Evolutionary conservation across 148 eudicot species (phyloP), one percentile per base, ranked within the genome.

Genomic region (Fallopia convolvulus): DNA sequence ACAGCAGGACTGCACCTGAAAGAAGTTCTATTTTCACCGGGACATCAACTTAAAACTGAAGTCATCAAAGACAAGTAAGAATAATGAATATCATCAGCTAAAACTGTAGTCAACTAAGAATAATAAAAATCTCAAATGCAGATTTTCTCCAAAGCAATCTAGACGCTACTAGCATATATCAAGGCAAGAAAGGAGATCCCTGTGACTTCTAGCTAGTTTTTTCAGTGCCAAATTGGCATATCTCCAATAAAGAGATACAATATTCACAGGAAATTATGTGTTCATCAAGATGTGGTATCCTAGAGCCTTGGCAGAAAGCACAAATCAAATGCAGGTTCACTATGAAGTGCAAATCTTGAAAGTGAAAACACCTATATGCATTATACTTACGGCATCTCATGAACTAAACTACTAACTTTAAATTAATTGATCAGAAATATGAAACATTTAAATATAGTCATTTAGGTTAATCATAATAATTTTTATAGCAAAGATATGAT

Each of bases 271-370:
- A 68, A 15, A 36, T 33, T 3, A 68, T 14, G 72, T 33, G 72
- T 8, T 30, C 70, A 30, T 23, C 39, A 61, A 61, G 23, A 18
- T 55, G 20, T 9, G n/a, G 39, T 39, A 12, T 26, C 33, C 14
- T 26, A 40, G 39, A 26, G 17, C 70, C 70, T 63, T 63, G 39
- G 6, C 15, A 32, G 15, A 40, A 63, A 30, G 39, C 70, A 63
- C 70, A 26, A 10, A 63, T 63, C 18, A 63, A 63, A 63, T 63
- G 70, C 70, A 63, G 70, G 40, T 14, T 63, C 36, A 63, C 30
- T 58, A 58, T 17, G 10, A 7, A 12, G 13, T 58, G 41, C 72
- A 66, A 33, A 14, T 13, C n/a, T 33, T 66, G 8, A 32, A 66
- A 65, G 42, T 33, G 33, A 66, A 65, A 66, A 13, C 41, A 32